Evolutionary conservation across 139 green algal species (phyloP), one percentile per base, ranked within the genome.

Genomic region (Ulvella scutata): DNA sequence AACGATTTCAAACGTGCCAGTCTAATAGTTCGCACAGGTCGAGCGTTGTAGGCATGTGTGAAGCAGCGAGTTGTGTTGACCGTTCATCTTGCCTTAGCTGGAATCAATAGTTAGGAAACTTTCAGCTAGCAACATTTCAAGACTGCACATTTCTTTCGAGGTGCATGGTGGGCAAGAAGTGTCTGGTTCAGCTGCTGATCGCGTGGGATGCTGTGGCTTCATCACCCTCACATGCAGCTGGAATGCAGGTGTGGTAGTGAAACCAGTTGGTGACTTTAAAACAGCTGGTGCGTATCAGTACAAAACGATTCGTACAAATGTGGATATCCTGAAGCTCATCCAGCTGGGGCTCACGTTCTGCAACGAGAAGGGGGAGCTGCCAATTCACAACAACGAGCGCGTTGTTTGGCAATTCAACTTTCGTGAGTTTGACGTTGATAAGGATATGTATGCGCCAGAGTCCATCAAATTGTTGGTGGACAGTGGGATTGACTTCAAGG

Each of bases 361-460:
- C 2, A 89, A 99, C 77, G 87, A 81, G 3, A 74, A 95, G 23
- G 95, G 95, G 43, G 92, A 93, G 44, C 83, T 99, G 51, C 94
- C 95, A 0, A 44, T 80, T 4, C 86, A 80, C 61, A 88, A 89
- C 73, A 89, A 87, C 2, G 89, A 98, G 82, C 87, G 94, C 3
- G 94, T 88, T 75, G 89, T 98, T 3, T 99, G 95, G 95, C 95
- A 99, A 80, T 99, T 99, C 82, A 99, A 99, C 81, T 99, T 99
- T 20, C 61, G 88, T 44, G 91, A 98, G 82, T 99, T 99, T 76
- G 80, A 82, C 43, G 77, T 98, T 2, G 77, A 76, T 1, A 92
- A 97, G 17, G 95, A 99, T 80, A 91, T 99, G 77, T 99, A 97
- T 72, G 95, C 93, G 0, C 86, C 93, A 75, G 94, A 99, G 80